Conservation (phyloP, 345 rosid genomes). For the Salix suchowensis region DNA sequence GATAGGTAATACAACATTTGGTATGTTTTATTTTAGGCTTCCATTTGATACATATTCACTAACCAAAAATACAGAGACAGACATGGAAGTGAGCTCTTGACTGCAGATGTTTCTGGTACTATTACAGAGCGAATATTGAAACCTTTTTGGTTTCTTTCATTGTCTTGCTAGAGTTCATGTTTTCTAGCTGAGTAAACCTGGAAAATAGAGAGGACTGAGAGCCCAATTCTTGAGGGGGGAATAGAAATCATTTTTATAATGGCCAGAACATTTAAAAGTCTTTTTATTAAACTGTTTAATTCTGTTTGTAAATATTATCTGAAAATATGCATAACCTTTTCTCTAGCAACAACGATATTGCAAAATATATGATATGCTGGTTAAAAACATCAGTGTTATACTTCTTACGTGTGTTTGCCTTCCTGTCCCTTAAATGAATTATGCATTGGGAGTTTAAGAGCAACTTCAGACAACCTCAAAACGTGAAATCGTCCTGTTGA, state of each 20-base stretch:
- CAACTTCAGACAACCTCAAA: not conserved
- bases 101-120: not conserved
- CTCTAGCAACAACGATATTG: not conserved
- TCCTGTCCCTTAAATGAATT: not conserved
- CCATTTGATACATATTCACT: no score
- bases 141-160: not conserved
- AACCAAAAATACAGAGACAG: not conserved
- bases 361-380: not conserved
- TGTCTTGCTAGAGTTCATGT: not conserved
- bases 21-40: not conserved
- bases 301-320: not conserved
- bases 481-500: not conserved
- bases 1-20: conserved; percentile 39
- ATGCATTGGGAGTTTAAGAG: not conserved
- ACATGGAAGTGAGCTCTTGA: not conserved
- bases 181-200: not conserved
- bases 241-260: not conserved
- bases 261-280: not conserved
- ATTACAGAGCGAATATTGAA: no score
- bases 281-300: not conserved
- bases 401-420: not conserved
- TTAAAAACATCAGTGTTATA: not conserved
- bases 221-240: not conserved
- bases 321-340: not conserved
- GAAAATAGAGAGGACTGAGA: not conserved